Evolutionary conservation across 73 alveolate genomes (phyloP), one percentile per base, ranked within the genome.

Genomic region (Blepharisma stoltei): DNA sequence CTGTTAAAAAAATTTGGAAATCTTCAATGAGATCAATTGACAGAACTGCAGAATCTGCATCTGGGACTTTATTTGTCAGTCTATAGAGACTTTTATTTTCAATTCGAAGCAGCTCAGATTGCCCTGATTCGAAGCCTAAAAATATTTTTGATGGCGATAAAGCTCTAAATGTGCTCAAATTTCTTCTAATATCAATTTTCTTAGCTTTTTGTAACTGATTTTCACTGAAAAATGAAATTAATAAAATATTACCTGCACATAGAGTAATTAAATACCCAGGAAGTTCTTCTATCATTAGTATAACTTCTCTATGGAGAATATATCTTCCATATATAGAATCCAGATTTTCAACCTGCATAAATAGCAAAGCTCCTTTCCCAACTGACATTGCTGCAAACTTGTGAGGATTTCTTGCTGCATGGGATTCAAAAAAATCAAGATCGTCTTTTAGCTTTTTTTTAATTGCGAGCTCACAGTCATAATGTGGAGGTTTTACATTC

Each of bases 1-100:
- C 73, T 14, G 73, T 60, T 60, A 38, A n/a, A 20, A 60, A 25
- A 20, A 60, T 1, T 18, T n/a, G 23, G 5, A 9, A 20, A 8
- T 60, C 73, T 25, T 60, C 46, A 8, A 1, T 38, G 46, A 60
- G n/a, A 60, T 60, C 73, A 60, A 60, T 60, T 14, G 73, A 20
- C n/a, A 9, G 2, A 3, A 60, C 46, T 18, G 23, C 46, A 60
- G 46, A 18, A 5, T 60, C 73, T 14, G 73, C 14, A 14, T 60
- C 73, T 9, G 23, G 49, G 38, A 14, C 73, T 60, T 60, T 60
- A 25, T 60, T 60, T 9, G 23, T 25, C 14, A 60, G 18, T 4
- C 73, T 60, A 18, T 14, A 14, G 5, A 60, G 73, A 8, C 4
- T 38, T 9, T 60, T 38, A 25, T 60, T 25, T n/a, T 20, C 18